A percentile compares a stretch with the other conserved stretches of the same genome.
Evolutionary conservation across 2,329 filamentous ascomycete genomes (phyloP).

Genomic region (Pseudogymnoascus sp.): DNA sequence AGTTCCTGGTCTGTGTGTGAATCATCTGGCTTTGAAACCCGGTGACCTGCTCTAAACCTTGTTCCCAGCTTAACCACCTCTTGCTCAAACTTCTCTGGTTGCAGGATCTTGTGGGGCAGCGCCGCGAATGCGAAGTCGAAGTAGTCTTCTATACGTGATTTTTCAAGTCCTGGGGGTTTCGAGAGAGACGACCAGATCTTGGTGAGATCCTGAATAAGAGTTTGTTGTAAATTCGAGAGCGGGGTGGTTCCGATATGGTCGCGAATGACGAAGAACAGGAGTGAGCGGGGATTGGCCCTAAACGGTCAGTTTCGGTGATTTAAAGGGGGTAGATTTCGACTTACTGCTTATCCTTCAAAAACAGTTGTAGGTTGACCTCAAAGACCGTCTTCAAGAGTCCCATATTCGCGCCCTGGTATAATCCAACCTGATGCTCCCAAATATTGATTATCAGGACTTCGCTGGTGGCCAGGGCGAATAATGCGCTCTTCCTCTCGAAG

Average conservation of each 20-base stretch:
- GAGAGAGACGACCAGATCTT: slow-evolving; percentile 91
- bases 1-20: slow-evolving; percentile 62
- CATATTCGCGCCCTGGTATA: slow-evolving; percentile 99
- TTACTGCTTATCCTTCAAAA: slow-evolving; percentile 89
- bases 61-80: slow-evolving; percentile 74
- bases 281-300: slow-evolving; percentile 77
- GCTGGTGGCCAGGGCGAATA: slow-evolving; percentile 94
- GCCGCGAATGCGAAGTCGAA: slow-evolving; percentile 98
- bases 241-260: slow-evolving; percentile 92
- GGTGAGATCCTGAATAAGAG: slow-evolving; percentile 79
- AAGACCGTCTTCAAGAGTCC: slow-evolving; percentile 97
- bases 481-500: slow-evolving; percentile 94
- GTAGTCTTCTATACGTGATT: slow-evolving; percentile 87
- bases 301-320: slow-evolving; percentile 22
- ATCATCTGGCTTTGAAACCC: slow-evolving; percentile 54
- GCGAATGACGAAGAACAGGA: slow-evolving; percentile 97
- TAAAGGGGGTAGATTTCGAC: slow-evolving; percentile 26
- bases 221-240: slow-evolving; percentile 80
- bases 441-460: slow-evolving; percentile 98
- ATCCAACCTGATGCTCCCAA: slow-evolving; percentile 96
- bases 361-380: slow-evolving; percentile 94
- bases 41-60: slow-evolving; percentile 76
- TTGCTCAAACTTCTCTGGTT: slow-evolving; percentile 79
- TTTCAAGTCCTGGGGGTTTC: slow-evolving; percentile 82
- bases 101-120: slow-evolving; percentile 91